phyloP scores from a whole-genome alignment of 352 stramenopile genomes.

The Phytophthora syringae region DNA sequence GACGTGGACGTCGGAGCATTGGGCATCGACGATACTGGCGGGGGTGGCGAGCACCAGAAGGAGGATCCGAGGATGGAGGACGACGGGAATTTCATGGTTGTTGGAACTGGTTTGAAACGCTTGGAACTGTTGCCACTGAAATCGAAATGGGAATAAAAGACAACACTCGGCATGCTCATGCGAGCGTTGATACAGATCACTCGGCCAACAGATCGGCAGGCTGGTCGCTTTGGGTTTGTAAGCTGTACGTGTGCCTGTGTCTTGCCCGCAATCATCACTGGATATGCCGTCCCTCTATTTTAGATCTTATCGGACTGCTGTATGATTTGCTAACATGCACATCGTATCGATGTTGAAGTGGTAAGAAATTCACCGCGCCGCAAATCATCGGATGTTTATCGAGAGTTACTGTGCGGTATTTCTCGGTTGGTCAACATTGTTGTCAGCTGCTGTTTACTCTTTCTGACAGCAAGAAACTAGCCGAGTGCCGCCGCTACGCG shows the following conservation, averaged over 20 bases:
- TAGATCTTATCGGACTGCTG: too few species aligned
- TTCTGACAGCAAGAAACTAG: neutral
- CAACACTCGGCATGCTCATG: neutral
- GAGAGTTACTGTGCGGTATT: neutral
- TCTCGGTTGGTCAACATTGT: neutral
- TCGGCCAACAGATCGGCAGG: neutral
- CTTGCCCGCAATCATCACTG: constrained; percentile 19
- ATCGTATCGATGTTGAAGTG: constrained; percentile 11
- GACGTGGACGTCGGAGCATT: neutral
- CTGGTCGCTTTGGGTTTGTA: neutral
- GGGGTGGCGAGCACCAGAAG: neutral
- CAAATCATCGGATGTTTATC: too few species aligned
- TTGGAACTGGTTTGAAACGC: neutral
- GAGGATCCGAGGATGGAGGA: neutral
- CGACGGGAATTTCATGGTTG: neutral
- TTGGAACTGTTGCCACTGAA: too few species aligned
- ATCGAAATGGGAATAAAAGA: constrained; percentile 18
- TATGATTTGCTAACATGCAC: too few species aligned
- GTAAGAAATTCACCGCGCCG: too few species aligned
- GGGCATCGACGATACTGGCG: neutral
- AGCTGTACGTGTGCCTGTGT: neutral
- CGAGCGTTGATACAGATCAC: neutral
- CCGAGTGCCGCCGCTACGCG: too few species aligned
- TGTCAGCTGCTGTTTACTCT: neutral
- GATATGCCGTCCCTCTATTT: too few species aligned